Percentiles rank a stretch among this genome's conserved stretches.
phyloP scores from a whole-genome alignment of 371 early-diverging fungal species.

The Basidiobolus meristosporus region DNA sequence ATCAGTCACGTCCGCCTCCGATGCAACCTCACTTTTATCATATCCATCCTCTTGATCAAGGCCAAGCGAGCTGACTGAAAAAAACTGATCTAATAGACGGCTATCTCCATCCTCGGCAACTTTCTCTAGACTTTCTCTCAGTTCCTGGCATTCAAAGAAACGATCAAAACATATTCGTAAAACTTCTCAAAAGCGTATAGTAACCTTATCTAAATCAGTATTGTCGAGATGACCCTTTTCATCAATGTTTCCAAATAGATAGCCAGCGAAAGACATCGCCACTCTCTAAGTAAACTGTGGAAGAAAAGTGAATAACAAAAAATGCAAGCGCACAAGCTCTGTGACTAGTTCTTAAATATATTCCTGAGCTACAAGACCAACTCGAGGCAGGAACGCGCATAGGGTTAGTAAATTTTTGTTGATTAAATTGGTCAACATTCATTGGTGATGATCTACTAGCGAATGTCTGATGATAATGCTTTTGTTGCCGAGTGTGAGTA shows the following conservation, averaged over 20 bases:
- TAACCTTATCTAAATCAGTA: constrained; percentile 24
- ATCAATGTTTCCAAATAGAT: constrained; percentile 80
- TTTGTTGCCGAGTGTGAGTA: too few species aligned
- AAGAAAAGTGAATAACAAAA: too few species aligned
- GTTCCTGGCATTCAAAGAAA: constrained; percentile 20
- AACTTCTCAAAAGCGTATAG: neutral
- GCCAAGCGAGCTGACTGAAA: constrained; percentile 31
- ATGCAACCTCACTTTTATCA: constrained; percentile 12
- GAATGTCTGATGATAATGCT: too few species aligned
- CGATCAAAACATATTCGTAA: neutral
- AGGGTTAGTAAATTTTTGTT: too few species aligned
- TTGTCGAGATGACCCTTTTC: constrained; percentile 62
- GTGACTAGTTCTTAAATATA: too few species aligned
- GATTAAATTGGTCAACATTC: too few species aligned
- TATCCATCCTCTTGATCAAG: constrained; percentile 20
- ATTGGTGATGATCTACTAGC: too few species aligned
- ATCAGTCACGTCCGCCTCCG: constrained; percentile 10
- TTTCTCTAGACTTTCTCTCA: constrained; percentile 37
- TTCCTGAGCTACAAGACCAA: too few species aligned
- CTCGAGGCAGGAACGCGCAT: too few species aligned
- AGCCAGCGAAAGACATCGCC: constrained; percentile 5
- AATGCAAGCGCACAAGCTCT: too few species aligned
- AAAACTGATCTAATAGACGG: constrained; percentile 19
- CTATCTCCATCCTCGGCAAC: constrained; percentile 20
- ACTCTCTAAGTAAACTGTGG: too few species aligned